Evolutionary conservation across 805 yeast genomes (phyloP), one percentile per base, ranked within the genome.

Genomic region (Candida nemodendra): DNA sequence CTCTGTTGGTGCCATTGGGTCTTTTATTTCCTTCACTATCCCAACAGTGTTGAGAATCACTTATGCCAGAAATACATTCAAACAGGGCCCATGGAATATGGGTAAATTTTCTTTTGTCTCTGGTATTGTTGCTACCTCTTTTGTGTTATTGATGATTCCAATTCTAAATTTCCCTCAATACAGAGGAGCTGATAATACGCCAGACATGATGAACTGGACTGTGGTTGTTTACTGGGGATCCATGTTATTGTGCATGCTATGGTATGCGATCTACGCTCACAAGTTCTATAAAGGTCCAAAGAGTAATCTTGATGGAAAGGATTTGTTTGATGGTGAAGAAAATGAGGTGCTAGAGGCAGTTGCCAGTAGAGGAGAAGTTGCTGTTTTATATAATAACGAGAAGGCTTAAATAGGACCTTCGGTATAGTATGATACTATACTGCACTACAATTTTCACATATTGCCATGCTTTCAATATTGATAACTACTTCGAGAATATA

Each of bases 1-100:
- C 63, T 78, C 84, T 3, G 84, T 81, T 30, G 84, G 85, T 22
- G 86, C 84, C 34, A 79, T 81, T 53, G 74, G 83, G 5, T 77
- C 82, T 0, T 78, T 79, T 52, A 69, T 79, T 42, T 79, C 85
- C 3, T 81, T 79, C 62, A 69, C 76, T 18, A 62, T 76, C 51
- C 87, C 87, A 5, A 76, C 80, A 12, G 51, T 76, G 9, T 66
- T 80, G 40, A 74, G 78, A 51, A 72, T 78, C 51, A 72, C 81
- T 4, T 72, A 71, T 49, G 69, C 79, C 3, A 59, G 74, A 38
- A 63, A 70, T 24, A 61, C 68, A 1, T 81, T 80, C 65, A 61
- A 63, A 43, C 74, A 72, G 8, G 87, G 87, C 3, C 87, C 86
- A 3, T 79, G 82, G 79, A 62, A 71, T 55, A 63, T 81, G 39